Base-by-base conservation (phyloP, 2,329 filamentous ascomycete species). In the Cercospora brassicicola region DNA sequence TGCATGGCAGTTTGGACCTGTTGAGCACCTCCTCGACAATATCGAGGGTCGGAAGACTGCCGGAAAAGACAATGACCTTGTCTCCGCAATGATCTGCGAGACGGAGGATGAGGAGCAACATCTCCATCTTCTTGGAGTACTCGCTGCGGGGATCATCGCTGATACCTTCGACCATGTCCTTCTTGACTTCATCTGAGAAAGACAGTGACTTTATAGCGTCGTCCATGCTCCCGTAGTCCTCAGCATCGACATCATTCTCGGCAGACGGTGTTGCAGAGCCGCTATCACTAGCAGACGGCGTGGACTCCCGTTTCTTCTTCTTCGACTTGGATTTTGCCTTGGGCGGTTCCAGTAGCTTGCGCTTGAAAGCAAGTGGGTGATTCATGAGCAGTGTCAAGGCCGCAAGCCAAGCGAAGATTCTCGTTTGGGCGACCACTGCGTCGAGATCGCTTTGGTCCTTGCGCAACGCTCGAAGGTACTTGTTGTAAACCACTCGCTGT, bases 11-110 rank as follows among this genome's bases (percentile, higher is more conserved):
- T 31, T 31, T 31, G 10, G 30, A 31, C 3, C 10, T 31, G 30
- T 31, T 31, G 30, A 31, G 30, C 30, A 30, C 28, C 0, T 80
- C 72, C 61, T 89, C 84, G 0, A 97, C 82, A 72, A 89, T 94
- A 72, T 93, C 76, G 4, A 97, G 81, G 0, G 90, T 91, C 0
- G 82, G 80, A 10, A 93, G 82, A 13, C 88, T 91, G 64, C 93
- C 90, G 0, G 90, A 91, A 75, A 97, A 97, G 0, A 97, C 81
- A 0, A 97, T 83, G 1, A 93, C 86, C 74, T 93, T 93, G 77
- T 97, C 94, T 0, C 84, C 84, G 0, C 83, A 79, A 1, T 77
- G 76, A 45, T 84, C 85, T 6, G 90, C 89, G 70, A 90, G 84
- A 23, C 89, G 82, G 0, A 97, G 78, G 60, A 97, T 94, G 56